These are phyloP conservation scores for Panicum virgatum DNA, from an alignment of 202 grass and related monocot species.

Conservation along the genomic window DNA sequence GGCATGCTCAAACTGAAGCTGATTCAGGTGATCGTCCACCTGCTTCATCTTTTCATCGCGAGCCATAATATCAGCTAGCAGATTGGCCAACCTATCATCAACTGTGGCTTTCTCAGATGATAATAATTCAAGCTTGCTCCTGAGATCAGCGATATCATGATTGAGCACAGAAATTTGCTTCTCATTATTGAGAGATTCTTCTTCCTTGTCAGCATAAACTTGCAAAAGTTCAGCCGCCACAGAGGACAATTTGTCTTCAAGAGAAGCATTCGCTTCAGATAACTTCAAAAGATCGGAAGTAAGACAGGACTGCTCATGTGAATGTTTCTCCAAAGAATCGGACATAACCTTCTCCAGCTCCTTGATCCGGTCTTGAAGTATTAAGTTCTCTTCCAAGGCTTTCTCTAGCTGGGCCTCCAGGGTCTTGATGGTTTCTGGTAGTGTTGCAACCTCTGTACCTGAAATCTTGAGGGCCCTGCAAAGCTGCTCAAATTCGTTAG, in stretches of 20 bases:
- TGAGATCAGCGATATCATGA: conserved; percentile 51
- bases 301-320: conserved; percentile 62
- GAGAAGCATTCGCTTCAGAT: conserved; percentile 53
- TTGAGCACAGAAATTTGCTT: conserved; percentile 55
- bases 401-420: conserved; percentile 60
- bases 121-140: conserved; percentile 43
- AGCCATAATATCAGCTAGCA: conserved; percentile 42
- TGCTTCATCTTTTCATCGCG: conserved; percentile 56
- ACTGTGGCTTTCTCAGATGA: conserved; percentile 44
- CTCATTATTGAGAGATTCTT: conserved; percentile 38
- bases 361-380: conserved; percentile 44
- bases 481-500: conserved; percentile 36
- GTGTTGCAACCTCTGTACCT: conserved; percentile 29
- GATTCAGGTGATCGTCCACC: conserved; percentile 53
- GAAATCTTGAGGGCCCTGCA: conserved; percentile 24
- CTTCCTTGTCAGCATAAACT: conserved; percentile 46
- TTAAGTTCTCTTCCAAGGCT: conserved; percentile 49
- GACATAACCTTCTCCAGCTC: conserved; percentile 59
- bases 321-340: conserved; percentile 66
- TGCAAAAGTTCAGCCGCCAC: conserved; percentile 49
- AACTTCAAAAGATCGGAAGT: conserved; percentile 52
- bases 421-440: conserved; percentile 51
- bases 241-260: conserved; percentile 51
- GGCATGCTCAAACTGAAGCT: conserved; percentile 62
- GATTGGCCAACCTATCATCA: conserved; percentile 41